Conservation (phyloP, 257 asterid genomes). For the Jacaranda mimosifolia region DNA sequence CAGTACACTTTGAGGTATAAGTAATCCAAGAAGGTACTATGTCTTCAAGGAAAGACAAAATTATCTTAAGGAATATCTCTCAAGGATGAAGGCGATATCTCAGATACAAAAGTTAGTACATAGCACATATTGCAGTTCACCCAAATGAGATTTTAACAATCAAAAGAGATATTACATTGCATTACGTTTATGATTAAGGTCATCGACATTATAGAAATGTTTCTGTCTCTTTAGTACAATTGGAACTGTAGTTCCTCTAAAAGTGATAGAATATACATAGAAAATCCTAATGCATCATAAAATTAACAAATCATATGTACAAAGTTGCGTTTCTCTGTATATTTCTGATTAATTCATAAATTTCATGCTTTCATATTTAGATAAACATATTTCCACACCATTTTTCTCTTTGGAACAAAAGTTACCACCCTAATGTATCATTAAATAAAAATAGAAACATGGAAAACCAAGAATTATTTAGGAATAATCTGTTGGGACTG, state of each 20-base stretch:
- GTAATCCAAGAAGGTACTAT: neutral
- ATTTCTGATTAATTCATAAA: slow-evolving; percentile 26
- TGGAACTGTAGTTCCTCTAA: slow-evolving; percentile 15
- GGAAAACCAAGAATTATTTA: slow-evolving; percentile 14
- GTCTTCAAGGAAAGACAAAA: slow-evolving; percentile 18
- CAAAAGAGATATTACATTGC: neutral
- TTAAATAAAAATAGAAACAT: slow-evolving; percentile 5
- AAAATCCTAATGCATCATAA: neutral
- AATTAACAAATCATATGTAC: neutral
- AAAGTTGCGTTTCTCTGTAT: slow-evolving; percentile 12
- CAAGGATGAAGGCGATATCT: slow-evolving; percentile 26
- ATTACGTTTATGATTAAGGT: neutral
- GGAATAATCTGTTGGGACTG: slow-evolving; percentile 32
- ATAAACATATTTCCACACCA: neutral
- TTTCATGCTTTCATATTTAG: slow-evolving; percentile 21
- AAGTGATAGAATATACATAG: slow-evolving; percentile 1
- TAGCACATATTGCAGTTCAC: slow-evolving; percentile 11
- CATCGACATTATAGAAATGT: neutral
- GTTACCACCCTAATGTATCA: slow-evolving; percentile 2
- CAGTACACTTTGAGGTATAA: slow-evolving; percentile 15
- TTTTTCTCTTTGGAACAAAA: slow-evolving; percentile 23
- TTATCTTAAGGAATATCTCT: slow-evolving; percentile 24
- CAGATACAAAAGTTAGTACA: neutral
- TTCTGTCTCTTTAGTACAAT: neutral
- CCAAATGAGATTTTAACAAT: slow-evolving; percentile 19